Evolutionary conservation across 2,329 filamentous ascomycete genomes (phyloP), one percentile per base, ranked within the genome.

Genomic region (Teratosphaeria viscida): DNA sequence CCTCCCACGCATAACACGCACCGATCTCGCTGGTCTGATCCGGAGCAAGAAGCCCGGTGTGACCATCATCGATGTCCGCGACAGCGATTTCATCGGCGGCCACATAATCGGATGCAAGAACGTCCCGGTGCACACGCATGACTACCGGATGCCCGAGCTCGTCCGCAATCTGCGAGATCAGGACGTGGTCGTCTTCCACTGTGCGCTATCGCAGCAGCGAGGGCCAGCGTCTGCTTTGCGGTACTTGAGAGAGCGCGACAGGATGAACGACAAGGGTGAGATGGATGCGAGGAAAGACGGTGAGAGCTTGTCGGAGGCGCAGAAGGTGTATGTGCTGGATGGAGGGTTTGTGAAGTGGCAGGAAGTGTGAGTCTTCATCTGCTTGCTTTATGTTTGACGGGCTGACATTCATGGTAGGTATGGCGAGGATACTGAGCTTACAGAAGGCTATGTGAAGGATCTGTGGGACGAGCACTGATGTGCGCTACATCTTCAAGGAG

Each of bases 101-200:
- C 92, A 96, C 76, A 96, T 97, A 75, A 80, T 81, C 61, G 84
- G 85, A 61, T 88, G 86, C 37, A 83, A 81, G 57, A 89, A 96
- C 79, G 81, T 90, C 12, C 91, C 94, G 0, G 88, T 83, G 56
- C 76, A 76, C 54, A 83, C 84, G 19, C 82, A 97, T 55, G 89
- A 95, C 68, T 82, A 83, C 71, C 84, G 82, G 65, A 84, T 94
- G 73, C 88, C 92, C 0, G 89, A 91, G 63, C 83, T 99, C n/a
- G 80, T 95, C 12, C 85, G 90, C 59, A 85, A 82, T 52, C 82
- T 96, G 55, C 78, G 84, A 64, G 85, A 87, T 70, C 91, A 90
- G 73, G 84, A 94, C 59, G 87, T 82, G 11, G 90, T 99, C 14
- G 84, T 99, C 1, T 99, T 99, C 74, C 94, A 99, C 77, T 99